Conservation (phyloP, 192 early-diverging fungal species). For the Coemansia guatemalensis region DNA sequence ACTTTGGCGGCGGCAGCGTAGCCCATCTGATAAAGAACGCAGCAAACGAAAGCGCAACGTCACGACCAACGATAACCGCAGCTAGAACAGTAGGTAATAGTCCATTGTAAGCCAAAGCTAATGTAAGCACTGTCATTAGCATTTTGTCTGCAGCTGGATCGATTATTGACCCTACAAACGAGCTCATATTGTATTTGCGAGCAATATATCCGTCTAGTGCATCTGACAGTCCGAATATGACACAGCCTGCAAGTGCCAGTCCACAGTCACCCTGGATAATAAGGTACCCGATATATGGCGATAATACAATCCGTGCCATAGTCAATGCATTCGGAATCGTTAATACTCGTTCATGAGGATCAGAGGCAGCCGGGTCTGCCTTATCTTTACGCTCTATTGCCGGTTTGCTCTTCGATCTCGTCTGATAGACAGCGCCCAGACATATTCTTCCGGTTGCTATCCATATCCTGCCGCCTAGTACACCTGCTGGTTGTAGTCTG, state of each 20-base stretch:
- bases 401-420: not conserved
- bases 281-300: slow-evolving; percentile 88
- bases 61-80: slow-evolving; percentile 80
- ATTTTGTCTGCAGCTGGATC: slow-evolving; percentile 95
- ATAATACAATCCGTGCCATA: slow-evolving; percentile 68
- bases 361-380: not conserved
- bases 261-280: slow-evolving; percentile 74
- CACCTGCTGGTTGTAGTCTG: not conserved
- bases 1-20: slow-evolving; percentile 86
- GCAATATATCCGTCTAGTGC: slow-evolving; percentile 89
- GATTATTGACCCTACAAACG: slow-evolving; percentile 82
- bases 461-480: not conserved
- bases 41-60: slow-evolving; percentile 73
- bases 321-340: slow-evolving; percentile 92
- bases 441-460: not conserved
- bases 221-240: slow-evolving; percentile 85
- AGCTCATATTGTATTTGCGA: slow-evolving; percentile 80
- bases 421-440: not conserved
- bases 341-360: slow-evolving; percentile 75
- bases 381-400: not conserved
- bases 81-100: slow-evolving; percentile 78
- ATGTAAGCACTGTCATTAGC: slow-evolving; percentile 85
- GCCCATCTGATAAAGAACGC: slow-evolving; percentile 86
- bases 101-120: slow-evolving; percentile 69
- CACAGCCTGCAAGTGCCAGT: slow-evolving; percentile 72